phyloP scores from a whole-genome alignment of 345 rosid species.

The Eucalyptus lansdowneana region DNA sequence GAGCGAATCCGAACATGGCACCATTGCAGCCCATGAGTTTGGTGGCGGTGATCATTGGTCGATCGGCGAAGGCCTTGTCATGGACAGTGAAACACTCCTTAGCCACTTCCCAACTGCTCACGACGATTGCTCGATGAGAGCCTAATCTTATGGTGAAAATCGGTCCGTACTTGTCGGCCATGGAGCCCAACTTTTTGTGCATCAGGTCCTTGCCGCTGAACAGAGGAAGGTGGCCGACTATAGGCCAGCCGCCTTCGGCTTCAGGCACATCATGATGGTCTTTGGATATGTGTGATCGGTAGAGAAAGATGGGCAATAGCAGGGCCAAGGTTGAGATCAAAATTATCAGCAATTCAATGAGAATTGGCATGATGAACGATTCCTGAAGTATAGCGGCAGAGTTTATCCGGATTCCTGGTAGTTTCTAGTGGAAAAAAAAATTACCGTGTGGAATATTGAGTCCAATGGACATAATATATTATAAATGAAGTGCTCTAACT shows the following conservation, averaged over 20 bases:
- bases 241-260: slow-evolving; percentile 16
- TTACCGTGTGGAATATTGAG: background rate
- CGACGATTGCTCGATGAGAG: slow-evolving; percentile 7
- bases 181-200: background rate
- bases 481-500: background rate
- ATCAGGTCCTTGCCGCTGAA: background rate
- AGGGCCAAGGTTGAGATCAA: background rate
- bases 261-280: background rate
- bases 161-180: slow-evolving; percentile 21
- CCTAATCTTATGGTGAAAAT: slow-evolving; percentile 10
- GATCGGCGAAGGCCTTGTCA: slow-evolving; percentile 10
- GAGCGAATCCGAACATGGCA: slow-evolving; percentile 29
- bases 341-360: background rate
- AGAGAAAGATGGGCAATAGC: background rate
- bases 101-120: slow-evolving; percentile 10
- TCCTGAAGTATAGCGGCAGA: background rate
- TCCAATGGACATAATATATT: background rate
- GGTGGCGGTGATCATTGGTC: slow-evolving; percentile 5
- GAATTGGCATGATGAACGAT: background rate
- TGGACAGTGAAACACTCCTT: slow-evolving; percentile 15
- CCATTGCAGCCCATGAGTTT: slow-evolving; percentile 6
- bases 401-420: background rate
- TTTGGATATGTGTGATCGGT: background rate
- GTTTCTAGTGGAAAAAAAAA: background rate
- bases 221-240: slow-evolving; percentile 24